These are phyloP conservation scores for Apiospora phragmitis DNA, from an alignment of 2,329 filamentous ascomycete genomes.

Conservation along the genomic window DNA sequence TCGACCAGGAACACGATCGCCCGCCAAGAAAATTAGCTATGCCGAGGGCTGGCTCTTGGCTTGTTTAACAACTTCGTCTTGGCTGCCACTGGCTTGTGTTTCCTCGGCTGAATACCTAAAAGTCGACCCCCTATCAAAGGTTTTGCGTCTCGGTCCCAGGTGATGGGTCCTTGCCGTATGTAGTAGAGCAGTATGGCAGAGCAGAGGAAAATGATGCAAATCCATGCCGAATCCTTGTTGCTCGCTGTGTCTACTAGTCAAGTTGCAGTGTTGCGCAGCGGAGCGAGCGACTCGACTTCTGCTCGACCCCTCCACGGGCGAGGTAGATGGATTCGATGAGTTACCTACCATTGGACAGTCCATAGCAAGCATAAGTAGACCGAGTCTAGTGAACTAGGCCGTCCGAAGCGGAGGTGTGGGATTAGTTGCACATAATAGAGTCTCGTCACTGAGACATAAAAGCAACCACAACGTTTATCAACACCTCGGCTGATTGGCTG, in stretches of 20 bases:
- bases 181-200: background rate
- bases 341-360: background rate
- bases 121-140: background rate
- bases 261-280: background rate
- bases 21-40: conserved; percentile 6
- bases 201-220: background rate
- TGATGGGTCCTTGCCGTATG: background rate
- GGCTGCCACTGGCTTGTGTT: background rate
- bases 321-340: background rate
- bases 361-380: background rate
- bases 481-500: background rate
- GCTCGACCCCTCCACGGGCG: background rate
- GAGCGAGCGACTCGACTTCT: background rate
- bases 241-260: background rate
- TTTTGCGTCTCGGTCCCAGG: background rate
- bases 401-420: background rate
- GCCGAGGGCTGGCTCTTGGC: conserved; percentile 6
- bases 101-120: background rate
- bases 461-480: conserved; percentile 8
- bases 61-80: conserved; percentile 5
- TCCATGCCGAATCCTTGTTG: background rate
- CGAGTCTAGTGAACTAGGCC: background rate
- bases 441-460: conserved; percentile 8
- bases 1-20: conserved; percentile 8
- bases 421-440: conserved; percentile 6